Conservation (phyloP, 345 rosid species). For the Pugionium dolabratum region DNA sequence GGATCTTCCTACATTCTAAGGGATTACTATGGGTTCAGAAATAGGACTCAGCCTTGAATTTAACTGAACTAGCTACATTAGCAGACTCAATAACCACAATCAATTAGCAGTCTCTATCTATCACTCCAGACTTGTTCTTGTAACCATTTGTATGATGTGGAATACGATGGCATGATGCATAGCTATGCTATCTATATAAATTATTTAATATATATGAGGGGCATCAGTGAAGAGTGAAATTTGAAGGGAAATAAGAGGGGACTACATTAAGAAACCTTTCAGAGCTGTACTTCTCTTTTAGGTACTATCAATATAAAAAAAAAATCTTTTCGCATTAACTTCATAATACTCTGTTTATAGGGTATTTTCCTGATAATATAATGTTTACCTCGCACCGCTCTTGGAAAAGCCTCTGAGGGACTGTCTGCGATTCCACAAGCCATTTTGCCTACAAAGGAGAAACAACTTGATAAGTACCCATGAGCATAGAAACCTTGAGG, state of each 20-base stretch:
- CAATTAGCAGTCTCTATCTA: conserved; percentile 17
- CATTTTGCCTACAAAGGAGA: conserved; percentile 71
- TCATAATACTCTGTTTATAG: background rate
- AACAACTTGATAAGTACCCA: conserved; percentile 15
- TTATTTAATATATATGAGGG: conserved; percentile 7
- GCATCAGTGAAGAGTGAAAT: conserved; percentile 24
- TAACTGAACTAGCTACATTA: conserved; percentile 11
- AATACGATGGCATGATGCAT: conserved; percentile 11
- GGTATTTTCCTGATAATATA: conserved; percentile 16
- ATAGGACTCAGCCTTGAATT: conserved; percentile 20
- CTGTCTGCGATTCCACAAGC: conserved; percentile 84
- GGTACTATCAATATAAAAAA: background rate
- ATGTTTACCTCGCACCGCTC: conserved; percentile 83
- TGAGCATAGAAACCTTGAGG: conserved; percentile 20
- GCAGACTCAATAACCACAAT: conserved; percentile 25
- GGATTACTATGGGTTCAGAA: conserved; percentile 14
- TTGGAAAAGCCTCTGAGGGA: conserved; percentile 86
- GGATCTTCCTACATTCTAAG: conserved; percentile 17
- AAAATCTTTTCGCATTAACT: background rate
- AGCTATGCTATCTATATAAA: background rate
- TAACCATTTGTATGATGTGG: conserved; percentile 7
- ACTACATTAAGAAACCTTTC: conserved; percentile 1
- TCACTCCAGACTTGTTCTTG: conserved; percentile 15
- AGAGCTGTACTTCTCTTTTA: conserved; percentile 6
- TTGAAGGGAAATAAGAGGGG: conserved; percentile 12